Evolutionary conservation across 2,329 filamentous ascomycete genomes (phyloP), one percentile per base, ranked within the genome.

Genomic region (Lachnellula hyalina): DNA sequence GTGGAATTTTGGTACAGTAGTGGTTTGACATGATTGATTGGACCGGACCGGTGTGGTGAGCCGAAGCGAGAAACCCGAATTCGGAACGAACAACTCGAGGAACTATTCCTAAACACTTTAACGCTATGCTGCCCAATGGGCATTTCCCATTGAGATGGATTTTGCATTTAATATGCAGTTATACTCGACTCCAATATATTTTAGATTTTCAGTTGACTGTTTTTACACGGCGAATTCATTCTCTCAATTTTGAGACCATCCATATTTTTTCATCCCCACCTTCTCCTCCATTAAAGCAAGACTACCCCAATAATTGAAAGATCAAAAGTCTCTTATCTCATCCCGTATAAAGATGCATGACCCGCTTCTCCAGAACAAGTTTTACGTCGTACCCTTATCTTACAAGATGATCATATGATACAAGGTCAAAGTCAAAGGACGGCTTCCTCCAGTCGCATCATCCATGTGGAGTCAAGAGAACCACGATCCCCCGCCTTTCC

Each of bases 401-500:
- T 28, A 47, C 44, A 47, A n/a, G 7, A 21, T 12, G 12, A 47
- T 47, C 32, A 19, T 57, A 35, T 47, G 17, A 23, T 47, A 53
- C 49, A 48, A 14, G n/a, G 19, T 21, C 41, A 51, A 51, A 12
- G n/a, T 25, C 49, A 51, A 23, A 9, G 9, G 41, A 2, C 49
- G 47, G 21, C 25, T 9, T n/a, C 46, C 49, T 41, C 38, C 28
- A 8, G 19, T 32, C 25, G 34, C 11, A 15, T 25, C 5, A 42
- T 41, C 35, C 21, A 41, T 12, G 23, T 23, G 4, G 36, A 40
- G 15, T 63, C 51, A 65, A 19, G 61, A 63, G 49, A 67, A 67
- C 66, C 65, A 68, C n/a, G 53, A 54, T 36, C 62, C 64, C 11
- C 55, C 56, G 40, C 57, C 65, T 56, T 71, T 73, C 57, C 67